Percentiles rank a stretch among this genome's conserved stretches.
These are phyloP conservation scores for Phylloporus scabripes DNA, from an alignment of 768 basidiomycete species.

Conservation along the genomic window DNA sequence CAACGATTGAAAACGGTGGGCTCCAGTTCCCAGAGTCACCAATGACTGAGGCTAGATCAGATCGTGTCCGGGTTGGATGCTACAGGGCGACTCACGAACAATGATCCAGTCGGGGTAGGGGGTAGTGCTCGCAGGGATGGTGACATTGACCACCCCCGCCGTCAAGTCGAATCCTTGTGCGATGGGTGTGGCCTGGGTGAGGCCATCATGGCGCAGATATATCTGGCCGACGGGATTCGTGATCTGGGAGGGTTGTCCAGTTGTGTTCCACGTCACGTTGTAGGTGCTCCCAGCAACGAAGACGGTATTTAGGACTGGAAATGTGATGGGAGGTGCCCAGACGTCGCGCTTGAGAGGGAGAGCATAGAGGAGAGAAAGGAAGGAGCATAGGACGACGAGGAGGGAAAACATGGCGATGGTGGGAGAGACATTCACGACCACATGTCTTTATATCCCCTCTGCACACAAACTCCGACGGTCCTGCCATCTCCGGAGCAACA, in stretches of 20 bases:
- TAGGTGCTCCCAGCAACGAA: conserved; percentile 40
- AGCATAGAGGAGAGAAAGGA: conserved; percentile 27
- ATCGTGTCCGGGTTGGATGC: background rate
- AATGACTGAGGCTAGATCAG: conserved; percentile 34
- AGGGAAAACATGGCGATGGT: conserved; percentile 19
- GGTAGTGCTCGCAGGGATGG: conserved; percentile 33
- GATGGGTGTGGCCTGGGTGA: conserved; percentile 32
- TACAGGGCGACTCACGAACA: conserved; percentile 34
- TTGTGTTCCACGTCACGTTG: conserved; percentile 44
- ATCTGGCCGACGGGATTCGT: conserved; percentile 43
- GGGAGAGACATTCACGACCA: background rate
- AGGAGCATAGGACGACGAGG: conserved; percentile 10
- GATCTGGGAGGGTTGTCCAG: conserved; percentile 39
- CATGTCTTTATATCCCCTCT: conserved; percentile 14
- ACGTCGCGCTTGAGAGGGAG: conserved; percentile 41
- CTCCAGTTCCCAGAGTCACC: conserved; percentile 53
- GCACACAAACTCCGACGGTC: background rate
- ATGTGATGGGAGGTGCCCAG: conserved; percentile 40
- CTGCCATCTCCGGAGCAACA: conserved; percentile 14
- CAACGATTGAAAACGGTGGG: conserved; percentile 38
- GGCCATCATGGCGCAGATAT: conserved; percentile 34
- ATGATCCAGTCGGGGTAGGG: conserved; percentile 40
- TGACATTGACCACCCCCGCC: conserved; percentile 33
- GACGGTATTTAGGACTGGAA: conserved; percentile 34
- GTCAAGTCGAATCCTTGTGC: conserved; percentile 36